Percentiles rank a stretch among this genome's conserved stretches.
Evolutionary conservation across 345 rosid species (phyloP).

Genomic region (Acer campestre): DNA sequence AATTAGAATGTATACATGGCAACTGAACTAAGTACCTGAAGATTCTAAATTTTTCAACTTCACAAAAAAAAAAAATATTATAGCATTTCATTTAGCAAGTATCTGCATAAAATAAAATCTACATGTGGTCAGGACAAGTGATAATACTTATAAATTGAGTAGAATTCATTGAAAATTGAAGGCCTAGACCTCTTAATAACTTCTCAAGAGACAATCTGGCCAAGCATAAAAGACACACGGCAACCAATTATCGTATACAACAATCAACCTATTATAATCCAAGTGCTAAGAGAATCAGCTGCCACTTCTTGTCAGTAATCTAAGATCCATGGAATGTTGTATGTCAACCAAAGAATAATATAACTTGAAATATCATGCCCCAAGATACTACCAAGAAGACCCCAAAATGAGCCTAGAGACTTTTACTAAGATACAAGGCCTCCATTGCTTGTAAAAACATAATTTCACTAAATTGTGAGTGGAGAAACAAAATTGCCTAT

Average conservation of each 20-base stretch:
- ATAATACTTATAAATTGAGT: background rate
- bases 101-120: background rate
- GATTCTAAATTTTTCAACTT: background rate
- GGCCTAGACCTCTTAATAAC: background rate
- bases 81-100: background rate
- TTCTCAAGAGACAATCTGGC: background rate
- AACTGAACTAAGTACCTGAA: background rate
- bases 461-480: slow-evolving; percentile 5
- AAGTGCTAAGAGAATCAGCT: background rate
- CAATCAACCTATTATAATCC: background rate
- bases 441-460: background rate
- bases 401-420: background rate
- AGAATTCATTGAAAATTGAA: background rate
- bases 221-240: background rate
- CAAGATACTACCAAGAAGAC: background rate
- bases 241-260: background rate
- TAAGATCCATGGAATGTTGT: background rate
- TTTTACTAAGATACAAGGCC: background rate
- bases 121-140: too few species aligned
- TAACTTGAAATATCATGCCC: background rate
- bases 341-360: too few species aligned
- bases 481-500: background rate
- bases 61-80: too few species aligned
- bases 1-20: slow-evolving; percentile 9
- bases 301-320: background rate